Evolutionary conservation across 2,329 filamentous ascomycete species (phyloP).

Genomic region (Phyllosticta capitalensis): DNA sequence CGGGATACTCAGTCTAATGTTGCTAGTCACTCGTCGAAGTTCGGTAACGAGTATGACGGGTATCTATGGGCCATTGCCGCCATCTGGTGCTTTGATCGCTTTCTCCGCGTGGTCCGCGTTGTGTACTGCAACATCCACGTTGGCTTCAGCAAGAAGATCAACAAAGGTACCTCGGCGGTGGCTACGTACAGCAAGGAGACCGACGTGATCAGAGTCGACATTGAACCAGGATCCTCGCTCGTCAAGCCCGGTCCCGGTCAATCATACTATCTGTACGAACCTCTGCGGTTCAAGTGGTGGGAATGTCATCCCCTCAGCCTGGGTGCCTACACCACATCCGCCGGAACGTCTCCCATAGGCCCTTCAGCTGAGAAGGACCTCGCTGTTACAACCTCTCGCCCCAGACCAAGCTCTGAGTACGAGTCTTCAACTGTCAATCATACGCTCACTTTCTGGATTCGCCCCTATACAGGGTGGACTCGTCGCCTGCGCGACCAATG

Average conservation of each 20-base stretch:
- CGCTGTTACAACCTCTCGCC: background rate
- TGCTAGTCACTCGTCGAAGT: constrained; percentile 43
- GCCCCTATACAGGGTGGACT: constrained; percentile 44
- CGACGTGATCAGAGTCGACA: constrained; percentile 40
- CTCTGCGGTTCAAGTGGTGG: constrained; percentile 35
- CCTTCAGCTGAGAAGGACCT: background rate
- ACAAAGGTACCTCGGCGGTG: constrained; percentile 25
- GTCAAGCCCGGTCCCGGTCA: constrained; percentile 34
- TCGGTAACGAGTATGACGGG: constrained; percentile 38
- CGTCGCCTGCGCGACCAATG: constrained; percentile 33
- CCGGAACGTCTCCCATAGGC: background rate
- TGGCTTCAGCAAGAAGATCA: constrained; percentile 17
- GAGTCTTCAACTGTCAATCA: constrained; percentile 4
- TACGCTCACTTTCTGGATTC: constrained; percentile 38
- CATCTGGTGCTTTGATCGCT: constrained; percentile 44
- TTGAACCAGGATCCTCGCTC: constrained; percentile 27
- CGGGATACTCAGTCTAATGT: constrained; percentile 9
- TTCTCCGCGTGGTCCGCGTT: constrained; percentile 36
- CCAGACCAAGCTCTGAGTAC: constrained; percentile 18
- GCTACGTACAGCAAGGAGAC: constrained; percentile 35
- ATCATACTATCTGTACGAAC: constrained; percentile 43
- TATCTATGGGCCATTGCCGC: constrained; percentile 42
- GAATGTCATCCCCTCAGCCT: constrained; percentile 45
- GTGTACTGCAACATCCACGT: constrained; percentile 36
- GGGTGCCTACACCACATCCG: constrained; percentile 20